phyloP scores from a whole-genome alignment of 805 yeast species.

The Scheffersomyces coipomensis region DNA sequence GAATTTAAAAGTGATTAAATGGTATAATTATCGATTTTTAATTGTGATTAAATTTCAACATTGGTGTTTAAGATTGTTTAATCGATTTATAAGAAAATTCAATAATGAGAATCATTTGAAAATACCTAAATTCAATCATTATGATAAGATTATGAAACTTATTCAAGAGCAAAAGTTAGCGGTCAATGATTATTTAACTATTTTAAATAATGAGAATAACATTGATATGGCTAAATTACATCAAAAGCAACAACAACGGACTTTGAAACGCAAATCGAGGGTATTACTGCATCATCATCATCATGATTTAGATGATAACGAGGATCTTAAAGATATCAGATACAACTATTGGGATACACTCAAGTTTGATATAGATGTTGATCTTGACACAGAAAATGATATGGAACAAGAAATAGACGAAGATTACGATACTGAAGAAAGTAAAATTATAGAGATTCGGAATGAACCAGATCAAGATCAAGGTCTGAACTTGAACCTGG shows the following conservation, averaged over 20 bases:
- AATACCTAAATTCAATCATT: constrained; percentile 17
- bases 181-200: constrained; percentile 18
- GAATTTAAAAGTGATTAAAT: constrained; percentile 19
- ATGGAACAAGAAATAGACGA: constrained; percentile 13
- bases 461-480: too few relatives aligned
- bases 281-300: neutral
- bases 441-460: neutral
- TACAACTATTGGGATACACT: constrained; percentile 39
- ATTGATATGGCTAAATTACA: constrained; percentile 16
- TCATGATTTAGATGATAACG: constrained; percentile 3
- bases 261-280: neutral
- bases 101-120: constrained; percentile 15
- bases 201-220: constrained; percentile 26
- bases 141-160: constrained; percentile 22
- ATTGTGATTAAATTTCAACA: constrained; percentile 26
- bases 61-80: constrained; percentile 38
- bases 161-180: constrained; percentile 18
- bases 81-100: constrained; percentile 28
- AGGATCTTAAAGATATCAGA: constrained; percentile 18
- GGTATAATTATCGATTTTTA: constrained; percentile 24
- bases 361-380: constrained; percentile 21
- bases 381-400: constrained; percentile 19
- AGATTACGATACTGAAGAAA: constrained; percentile 7
- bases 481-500: neutral
- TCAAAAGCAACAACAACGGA: constrained; percentile 7